These are phyloP conservation scores for Juglanconis oblonga DNA, from an alignment of 2,329 filamentous ascomycete species.

Conservation along the genomic window DNA sequence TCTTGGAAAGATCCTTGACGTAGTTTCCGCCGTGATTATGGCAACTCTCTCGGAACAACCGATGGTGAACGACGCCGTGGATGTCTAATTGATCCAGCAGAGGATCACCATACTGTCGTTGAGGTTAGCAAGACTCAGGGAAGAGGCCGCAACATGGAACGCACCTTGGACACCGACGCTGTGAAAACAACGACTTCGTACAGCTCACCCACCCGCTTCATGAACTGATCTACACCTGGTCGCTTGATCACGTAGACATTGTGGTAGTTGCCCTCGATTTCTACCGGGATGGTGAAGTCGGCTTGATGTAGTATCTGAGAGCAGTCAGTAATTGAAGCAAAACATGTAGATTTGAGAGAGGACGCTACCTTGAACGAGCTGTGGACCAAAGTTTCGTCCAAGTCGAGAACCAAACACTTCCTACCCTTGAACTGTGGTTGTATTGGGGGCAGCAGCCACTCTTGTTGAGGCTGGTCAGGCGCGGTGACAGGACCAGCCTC, in stretches of 20 bases:
- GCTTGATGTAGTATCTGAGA: slow-evolving; percentile 89
- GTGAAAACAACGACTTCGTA: slow-evolving; percentile 99
- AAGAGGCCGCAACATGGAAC: slow-evolving; percentile 21
- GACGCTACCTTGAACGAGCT: slow-evolving; percentile 90
- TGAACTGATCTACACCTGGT: slow-evolving; percentile 97
- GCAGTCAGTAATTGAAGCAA: background rate
- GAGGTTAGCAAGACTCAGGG: slow-evolving; percentile 12
- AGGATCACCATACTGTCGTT: slow-evolving; percentile 82
- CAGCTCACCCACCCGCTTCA: slow-evolving; percentile 96
- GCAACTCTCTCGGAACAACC: slow-evolving; percentile 95
- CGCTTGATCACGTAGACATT: slow-evolving; percentile 99
- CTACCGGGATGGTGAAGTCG: slow-evolving; percentile 97
- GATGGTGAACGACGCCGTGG: slow-evolving; percentile 92
- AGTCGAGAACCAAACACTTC: slow-evolving; percentile 91
- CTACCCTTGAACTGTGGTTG: slow-evolving; percentile 76
- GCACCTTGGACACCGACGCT: slow-evolving; percentile 93
- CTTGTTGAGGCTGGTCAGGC: slow-evolving; percentile 49
- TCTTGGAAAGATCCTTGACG: slow-evolving; percentile 97
- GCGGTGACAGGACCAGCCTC: slow-evolving; percentile 44
- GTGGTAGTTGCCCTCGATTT: slow-evolving; percentile 98
- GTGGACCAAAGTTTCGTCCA: slow-evolving; percentile 96
- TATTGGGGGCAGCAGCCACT: slow-evolving; percentile 79
- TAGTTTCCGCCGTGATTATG: slow-evolving; percentile 99
- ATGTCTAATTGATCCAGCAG: slow-evolving; percentile 95
- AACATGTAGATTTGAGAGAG: background rate